Evolutionary conservation across 2,329 filamentous ascomycete genomes (phyloP).

Genomic region (Scytalidium lignicola): DNA sequence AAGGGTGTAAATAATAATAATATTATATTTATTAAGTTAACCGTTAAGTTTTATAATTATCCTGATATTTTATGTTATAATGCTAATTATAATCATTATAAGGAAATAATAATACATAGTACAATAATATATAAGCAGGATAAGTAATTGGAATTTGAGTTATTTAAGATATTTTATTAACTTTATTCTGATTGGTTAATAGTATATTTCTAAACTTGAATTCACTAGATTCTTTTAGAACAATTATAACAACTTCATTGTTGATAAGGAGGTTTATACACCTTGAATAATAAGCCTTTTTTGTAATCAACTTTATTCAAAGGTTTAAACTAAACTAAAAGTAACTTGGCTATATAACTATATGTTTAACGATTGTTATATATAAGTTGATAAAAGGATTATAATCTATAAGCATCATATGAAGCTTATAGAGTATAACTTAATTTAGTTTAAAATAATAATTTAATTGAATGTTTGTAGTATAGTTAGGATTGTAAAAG

Average conservation of each 20-base stretch:
- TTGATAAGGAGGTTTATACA: not conserved
- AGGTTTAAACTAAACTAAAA: not conserved
- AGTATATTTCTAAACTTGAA: not conserved
- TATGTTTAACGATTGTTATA: not conserved
- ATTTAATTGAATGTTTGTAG: not conserved
- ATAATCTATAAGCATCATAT: not conserved
- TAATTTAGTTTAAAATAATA: too few relatives aligned
- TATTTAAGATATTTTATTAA: not conserved
- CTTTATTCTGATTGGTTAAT: not conserved
- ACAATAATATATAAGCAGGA: not conserved
- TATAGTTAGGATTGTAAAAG: conserved; percentile 1
- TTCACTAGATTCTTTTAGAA: not conserved
- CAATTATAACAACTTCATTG: not conserved
- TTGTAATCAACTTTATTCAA: not conserved
- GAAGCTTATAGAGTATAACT: not conserved
- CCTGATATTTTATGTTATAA: not conserved
- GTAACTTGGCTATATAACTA: not conserved
- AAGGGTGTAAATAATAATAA: not conserved
- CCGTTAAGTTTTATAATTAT: not conserved
- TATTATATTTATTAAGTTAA: not conserved
- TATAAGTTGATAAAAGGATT: conserved; percentile 1
- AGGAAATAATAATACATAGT: not conserved
- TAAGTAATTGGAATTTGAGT: not conserved
- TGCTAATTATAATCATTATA: not conserved
- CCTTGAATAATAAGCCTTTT: not conserved